Base-by-base conservation (phyloP, 768 basidiomycete genomes). In the Suillus ampliporus region DNA sequence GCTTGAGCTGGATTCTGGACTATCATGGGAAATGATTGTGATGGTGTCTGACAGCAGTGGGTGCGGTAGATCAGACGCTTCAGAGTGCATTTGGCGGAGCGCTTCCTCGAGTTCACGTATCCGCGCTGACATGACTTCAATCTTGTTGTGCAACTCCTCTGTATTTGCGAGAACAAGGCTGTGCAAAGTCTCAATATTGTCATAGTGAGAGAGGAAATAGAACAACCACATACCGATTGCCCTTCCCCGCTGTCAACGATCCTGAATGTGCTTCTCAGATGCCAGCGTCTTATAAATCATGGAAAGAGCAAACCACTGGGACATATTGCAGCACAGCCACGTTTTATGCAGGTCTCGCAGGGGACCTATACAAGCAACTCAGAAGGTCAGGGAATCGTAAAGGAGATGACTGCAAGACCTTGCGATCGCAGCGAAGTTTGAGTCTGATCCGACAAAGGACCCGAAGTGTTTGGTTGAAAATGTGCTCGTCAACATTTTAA, bases 291-390 rank as follows among this genome's bases (percentile, higher is more conserved):
- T 41, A 15, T 41, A n/a, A 63, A 57, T 59, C 65, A 50, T 43
- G 40, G 44, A 56, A 48, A 13, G 62, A 38, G 38, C 67, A 31
- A 66, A 88, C 91, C 91, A 61, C 88, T 85, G n/a, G 91, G 91
- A 75, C 91, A 93, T 61, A 92, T 89, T 19, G 85, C 79, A 26
- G 85, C 86, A 69, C 90, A 92, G 38, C 91, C 91, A 69, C 90
- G 81, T 61, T 88, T 88, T 26, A 84, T 84, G 70, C 91, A 93
- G 72, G 86, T 91, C 74, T 89, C 88, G 76, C 91, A 93, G 13
- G 91, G 91, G 38, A 91, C 82, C 89, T 92, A 67, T 28, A 52
- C 53, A 17, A 19, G 5, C 35, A 41, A 60, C 57, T 60, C 57
- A 31, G 63, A 71, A 47, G 17, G 34, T 38, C 2, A 9, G 34